Evolutionary conservation across 2,329 filamentous ascomycete genomes (phyloP), one percentile per base, ranked within the genome.

Genomic region (Thelonectria blattea): DNA sequence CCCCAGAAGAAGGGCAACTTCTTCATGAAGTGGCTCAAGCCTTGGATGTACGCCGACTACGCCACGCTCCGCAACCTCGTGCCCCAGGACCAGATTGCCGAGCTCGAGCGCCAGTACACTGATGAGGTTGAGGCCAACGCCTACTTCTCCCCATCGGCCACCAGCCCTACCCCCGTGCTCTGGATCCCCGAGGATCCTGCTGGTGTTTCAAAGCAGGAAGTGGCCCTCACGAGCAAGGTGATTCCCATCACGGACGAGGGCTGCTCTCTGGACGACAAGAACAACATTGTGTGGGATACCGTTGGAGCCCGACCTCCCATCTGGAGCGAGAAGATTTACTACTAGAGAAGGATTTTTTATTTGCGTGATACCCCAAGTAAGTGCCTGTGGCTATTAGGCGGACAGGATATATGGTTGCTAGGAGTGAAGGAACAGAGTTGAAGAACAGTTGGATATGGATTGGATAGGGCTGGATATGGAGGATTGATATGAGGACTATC

Each of bases 41-140:
- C 93, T 0, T 92, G 94, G 82, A 79, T 87, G 59, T 91, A 91
- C 72, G 80, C 85, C 63, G 86, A 91, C 76, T 96, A 95, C 75
- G 77, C 81, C 15, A 83, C 86, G 3, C 82, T 96, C 70, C 90
- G 91, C 52, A 83, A 83, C 47, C 80, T 94, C 14, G 86, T 95
- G 0, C 91, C 91, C 0, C 79, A 82, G 34, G 80, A 83, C 46
- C 76, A 84, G 34, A 71, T 76, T 9, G 65, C 79, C 10, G 75
- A 79, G 24, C 68, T 79, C 1, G 78, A 84, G 11, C 81, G 85
- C 52, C 72, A 83, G 30, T 93, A 95, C 73, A 74, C 85, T 1
- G 79, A 83, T 0, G 83, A 89, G 58, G 76, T 86, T 1, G 88
- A 89, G 73, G 77, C 80, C 8, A 82, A 90, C 55, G 91, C 91